Base-by-base conservation (phyloP, 805 yeast species). In the Sungouiella thailandica region DNA sequence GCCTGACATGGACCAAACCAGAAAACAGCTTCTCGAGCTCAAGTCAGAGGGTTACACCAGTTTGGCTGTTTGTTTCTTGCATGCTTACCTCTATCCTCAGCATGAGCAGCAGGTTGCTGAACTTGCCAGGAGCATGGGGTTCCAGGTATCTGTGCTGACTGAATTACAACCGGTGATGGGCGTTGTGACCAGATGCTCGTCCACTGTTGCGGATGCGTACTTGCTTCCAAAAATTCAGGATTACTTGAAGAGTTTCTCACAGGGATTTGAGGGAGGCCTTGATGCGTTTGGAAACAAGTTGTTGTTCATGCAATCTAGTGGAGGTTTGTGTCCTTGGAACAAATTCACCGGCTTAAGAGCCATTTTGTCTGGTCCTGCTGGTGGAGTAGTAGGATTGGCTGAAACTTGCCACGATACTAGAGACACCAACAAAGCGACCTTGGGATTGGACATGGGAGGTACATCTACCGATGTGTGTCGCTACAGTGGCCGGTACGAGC, bases 291-390 rank as follows among this genome's bases (percentile, higher is more conserved):
- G 78, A 5, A 71, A 71, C 31, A 64, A 65, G 43, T 73, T 84
- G 36, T 78, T 82, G 44, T 89, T 88, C 56, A 88, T 88, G 96
- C 95, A 88, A 58, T 83, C 95, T 12, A 95, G 89, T 55, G 97
- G 97, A 41, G 97, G 96, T 2, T 69, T 88, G 39, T 87, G 88
- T 12, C 85, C 86, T 35, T 87, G 90, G 52, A 65, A 76, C 15
- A 71, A 75, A 34, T 88, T 88, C 55, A 80, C 95, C 0, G 97
- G 97, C 2, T 64, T 88, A 18, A 74, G 77, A 46, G 94, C 96
- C 2, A 83, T 85, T 11, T 23, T 23, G 14, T 23, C 26, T 10
- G 17, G 29, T 14, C 97, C 97, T 7, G 97, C 96, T 8, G 97
- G 96, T 29, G 97, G 97, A 32, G 93, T 88, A 36, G 95, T 88